Percentiles rank a stretch among this genome's conserved stretches.
These are phyloP conservation scores for Chaetomium globosum DNA, from an alignment of 2,329 filamentous ascomycete genomes.

Conservation along the genomic window DNA sequence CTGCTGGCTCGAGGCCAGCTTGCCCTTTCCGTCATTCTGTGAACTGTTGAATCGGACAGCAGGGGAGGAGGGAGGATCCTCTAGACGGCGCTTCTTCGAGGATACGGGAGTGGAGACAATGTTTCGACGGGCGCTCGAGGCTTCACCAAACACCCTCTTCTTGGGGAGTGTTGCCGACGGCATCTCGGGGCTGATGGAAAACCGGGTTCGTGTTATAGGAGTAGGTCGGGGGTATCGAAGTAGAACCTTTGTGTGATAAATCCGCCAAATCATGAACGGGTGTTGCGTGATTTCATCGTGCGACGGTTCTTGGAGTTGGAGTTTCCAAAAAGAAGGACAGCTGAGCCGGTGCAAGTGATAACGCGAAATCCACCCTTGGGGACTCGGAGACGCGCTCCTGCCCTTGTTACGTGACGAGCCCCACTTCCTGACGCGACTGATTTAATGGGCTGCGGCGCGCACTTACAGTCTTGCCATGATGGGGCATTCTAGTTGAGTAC, in stretches of 20 bases:
- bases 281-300: not conserved
- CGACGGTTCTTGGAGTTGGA: not conserved
- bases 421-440: conserved; percentile 34
- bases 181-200: conserved; percentile 23
- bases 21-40: conserved; percentile 60
- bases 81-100: conserved; percentile 83
- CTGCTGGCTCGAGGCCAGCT: conserved; percentile 69
- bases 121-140: conserved; percentile 66
- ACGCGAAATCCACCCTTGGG: conserved; percentile 25
- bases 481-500: not conserved
- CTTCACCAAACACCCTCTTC: conserved; percentile 73
- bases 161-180: conserved; percentile 59
- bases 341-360: not conserved
- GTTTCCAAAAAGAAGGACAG: conserved; percentile 8
- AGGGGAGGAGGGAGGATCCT: conserved; percentile 60
- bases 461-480: not conserved
- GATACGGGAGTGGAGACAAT: conserved; percentile 56
- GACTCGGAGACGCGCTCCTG: conserved; percentile 33
- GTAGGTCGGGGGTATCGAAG: not conserved
- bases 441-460: conserved; percentile 31
- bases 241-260: not conserved
- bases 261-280: conserved; percentile 6
- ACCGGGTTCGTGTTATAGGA: not conserved
- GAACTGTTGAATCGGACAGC: conserved; percentile 63
- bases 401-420: conserved; percentile 39